These are phyloP conservation scores for Epichloe glyceriae DNA, from an alignment of 2,329 filamentous ascomycete species.

Conservation along the genomic window DNA sequence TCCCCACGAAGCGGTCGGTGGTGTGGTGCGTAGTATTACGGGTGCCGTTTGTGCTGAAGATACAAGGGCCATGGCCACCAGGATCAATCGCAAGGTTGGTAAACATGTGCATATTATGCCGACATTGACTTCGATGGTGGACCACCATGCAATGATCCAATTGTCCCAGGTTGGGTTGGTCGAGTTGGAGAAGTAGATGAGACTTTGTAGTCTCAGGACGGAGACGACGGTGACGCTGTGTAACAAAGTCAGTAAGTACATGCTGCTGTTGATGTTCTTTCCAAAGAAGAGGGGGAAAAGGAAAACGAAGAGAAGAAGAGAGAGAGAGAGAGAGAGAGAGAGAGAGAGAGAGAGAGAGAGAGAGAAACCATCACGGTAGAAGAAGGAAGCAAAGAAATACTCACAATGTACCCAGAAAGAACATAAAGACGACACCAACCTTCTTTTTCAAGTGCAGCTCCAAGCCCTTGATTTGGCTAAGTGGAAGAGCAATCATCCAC, in stretches of 20 bases:
- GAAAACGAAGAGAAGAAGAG: not conserved
- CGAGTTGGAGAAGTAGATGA: constrained; percentile 4
- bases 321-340: too few species aligned
- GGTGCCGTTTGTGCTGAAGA: constrained; percentile 1
- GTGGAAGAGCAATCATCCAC: constrained; percentile 6
- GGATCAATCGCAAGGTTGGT: constrained; percentile 3
- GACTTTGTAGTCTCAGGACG: constrained; percentile 4
- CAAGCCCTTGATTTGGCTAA: constrained; percentile 4
- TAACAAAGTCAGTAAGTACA: not conserved
- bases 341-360: too few species aligned
- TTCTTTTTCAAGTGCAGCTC: constrained; percentile 5
- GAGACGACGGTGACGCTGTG: constrained; percentile 5
- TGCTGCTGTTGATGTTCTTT: not conserved
- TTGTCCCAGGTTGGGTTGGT: constrained; percentile 7
- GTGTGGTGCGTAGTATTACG: not conserved
- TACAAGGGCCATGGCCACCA: constrained; percentile 2
- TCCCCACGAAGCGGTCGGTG: not conserved
- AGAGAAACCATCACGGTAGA: too few species aligned
- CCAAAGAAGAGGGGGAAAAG: too few species aligned
- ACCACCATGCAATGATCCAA: constrained; percentile 4
- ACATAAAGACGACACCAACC: constrained; percentile 5
- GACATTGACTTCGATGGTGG: constrained; percentile 4
- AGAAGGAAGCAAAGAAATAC: not conserved
- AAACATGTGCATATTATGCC: constrained; percentile 6
- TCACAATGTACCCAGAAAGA: constrained; percentile 6